Percentiles rank a stretch among this genome's conserved stretches.
phyloP scores from a whole-genome alignment of 768 basidiomycete genomes.

The Pleurotus sapidus region DNA sequence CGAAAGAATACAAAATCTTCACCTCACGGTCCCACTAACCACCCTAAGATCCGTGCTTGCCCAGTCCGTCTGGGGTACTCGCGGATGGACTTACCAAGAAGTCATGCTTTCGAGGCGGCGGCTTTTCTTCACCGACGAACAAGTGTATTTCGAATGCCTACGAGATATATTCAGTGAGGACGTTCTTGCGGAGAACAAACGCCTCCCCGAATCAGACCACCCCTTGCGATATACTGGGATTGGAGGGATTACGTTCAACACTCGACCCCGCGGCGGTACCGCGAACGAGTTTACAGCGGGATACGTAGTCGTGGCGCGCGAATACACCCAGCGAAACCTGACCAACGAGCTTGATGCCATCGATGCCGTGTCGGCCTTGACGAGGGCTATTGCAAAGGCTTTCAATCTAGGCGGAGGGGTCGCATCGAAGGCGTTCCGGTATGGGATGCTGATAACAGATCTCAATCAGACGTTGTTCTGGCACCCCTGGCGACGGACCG shows the following conservation, averaged over 20 bases:
- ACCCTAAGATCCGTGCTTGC: background rate
- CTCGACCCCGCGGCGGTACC: background rate
- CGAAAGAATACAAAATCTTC: background rate
- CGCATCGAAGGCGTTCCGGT: background rate
- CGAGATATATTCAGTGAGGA: background rate
- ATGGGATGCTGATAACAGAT: background rate
- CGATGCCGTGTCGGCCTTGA: conserved; percentile 4
- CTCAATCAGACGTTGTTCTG: background rate
- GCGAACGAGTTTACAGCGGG: background rate
- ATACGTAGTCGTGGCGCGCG: background rate
- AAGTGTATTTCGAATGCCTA: background rate
- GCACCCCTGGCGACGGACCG: background rate
- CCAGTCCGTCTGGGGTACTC: background rate
- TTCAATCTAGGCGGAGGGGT: background rate
- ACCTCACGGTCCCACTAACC: background rate
- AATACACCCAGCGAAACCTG: background rate
- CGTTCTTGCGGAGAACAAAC: background rate
- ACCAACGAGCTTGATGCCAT: background rate
- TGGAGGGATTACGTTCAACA: background rate
- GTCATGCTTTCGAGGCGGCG: background rate
- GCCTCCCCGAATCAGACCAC: background rate
- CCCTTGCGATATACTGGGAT: background rate
- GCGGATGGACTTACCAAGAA: conserved; percentile 2
- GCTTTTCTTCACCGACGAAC: background rate
- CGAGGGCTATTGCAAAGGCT: conserved; percentile 2